phyloP scores from a whole-genome alignment of 331 rosid species.

The Erythrophleum ivorense region DNA sequence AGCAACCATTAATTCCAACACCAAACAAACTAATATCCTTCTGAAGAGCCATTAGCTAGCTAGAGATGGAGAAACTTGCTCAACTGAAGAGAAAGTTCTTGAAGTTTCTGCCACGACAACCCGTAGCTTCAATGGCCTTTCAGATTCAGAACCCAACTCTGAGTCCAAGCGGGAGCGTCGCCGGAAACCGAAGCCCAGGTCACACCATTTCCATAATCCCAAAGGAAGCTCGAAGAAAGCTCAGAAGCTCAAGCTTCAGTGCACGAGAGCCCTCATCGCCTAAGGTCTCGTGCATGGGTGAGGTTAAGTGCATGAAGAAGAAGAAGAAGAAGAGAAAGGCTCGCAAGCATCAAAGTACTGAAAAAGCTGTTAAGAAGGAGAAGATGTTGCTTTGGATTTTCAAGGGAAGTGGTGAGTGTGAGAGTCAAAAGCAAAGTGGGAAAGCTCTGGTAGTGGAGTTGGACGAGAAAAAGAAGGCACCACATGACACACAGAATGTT shows the following conservation, averaged over 20 bases:
- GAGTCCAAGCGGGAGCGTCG: constrained; percentile 40
- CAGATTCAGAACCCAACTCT: constrained; percentile 47
- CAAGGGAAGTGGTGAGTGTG: constrained; percentile 7
- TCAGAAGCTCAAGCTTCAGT: constrained; percentile 39
- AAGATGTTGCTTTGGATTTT: constrained; percentile 43
- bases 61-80: constrained; percentile 46
- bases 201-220: constrained; percentile 47
- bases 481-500: neutral
- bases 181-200: constrained; percentile 39
- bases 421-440: constrained; percentile 9
- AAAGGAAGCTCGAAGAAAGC: constrained; percentile 54
- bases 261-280: constrained; percentile 60
- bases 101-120: constrained; percentile 49
- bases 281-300: constrained; percentile 67
- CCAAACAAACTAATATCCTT: neutral
- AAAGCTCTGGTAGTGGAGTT: constrained; percentile 16
- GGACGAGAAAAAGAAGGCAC: constrained; percentile 1
- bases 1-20: neutral
- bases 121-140: constrained; percentile 37
- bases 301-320: constrained; percentile 48
- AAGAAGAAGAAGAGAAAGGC: constrained; percentile 15
- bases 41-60: neutral
- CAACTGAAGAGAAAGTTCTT: constrained; percentile 36
- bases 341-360: neutral
- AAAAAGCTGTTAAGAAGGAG: constrained; percentile 11